phyloP scores from a whole-genome alignment of 192 early-diverging fungal species.

The Chytriomyces hyalinus region DNA sequence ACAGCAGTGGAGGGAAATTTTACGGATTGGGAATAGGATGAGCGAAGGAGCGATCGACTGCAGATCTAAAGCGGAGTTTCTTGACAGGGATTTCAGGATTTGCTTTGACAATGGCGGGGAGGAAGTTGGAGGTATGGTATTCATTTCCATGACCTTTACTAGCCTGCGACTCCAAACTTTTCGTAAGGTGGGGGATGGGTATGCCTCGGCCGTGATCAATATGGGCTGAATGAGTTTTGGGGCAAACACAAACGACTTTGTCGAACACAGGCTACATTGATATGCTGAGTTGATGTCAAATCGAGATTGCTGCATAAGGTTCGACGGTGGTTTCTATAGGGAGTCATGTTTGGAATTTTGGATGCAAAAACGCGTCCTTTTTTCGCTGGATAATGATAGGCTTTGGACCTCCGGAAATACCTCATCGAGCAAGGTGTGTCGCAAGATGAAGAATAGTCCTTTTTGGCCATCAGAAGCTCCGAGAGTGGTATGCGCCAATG shows the following conservation, averaged over 20 bases:
- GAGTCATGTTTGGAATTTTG: neutral
- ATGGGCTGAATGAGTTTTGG: conserved; percentile 84
- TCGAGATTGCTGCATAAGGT: neutral
- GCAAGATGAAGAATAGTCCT: conserved; percentile 42
- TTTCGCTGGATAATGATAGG: conserved; percentile 31
- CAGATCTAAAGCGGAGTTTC: conserved; percentile 64
- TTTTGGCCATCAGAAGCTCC: conserved; percentile 71
- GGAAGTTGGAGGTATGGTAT: conserved; percentile 71
- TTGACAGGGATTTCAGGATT: conserved; percentile 68
- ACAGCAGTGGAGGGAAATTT: conserved; percentile 68
- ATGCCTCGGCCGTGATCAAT: conserved; percentile 85
- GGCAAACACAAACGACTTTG: conserved; percentile 65
- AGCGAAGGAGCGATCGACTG: conserved; percentile 36
- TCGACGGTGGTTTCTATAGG: conserved; percentile 9
- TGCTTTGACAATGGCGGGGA: conserved; percentile 66
- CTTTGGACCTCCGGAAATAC: conserved; percentile 49
- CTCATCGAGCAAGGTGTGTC: conserved; percentile 9
- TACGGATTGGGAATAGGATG: conserved; percentile 85
- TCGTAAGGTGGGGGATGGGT: conserved; percentile 84
- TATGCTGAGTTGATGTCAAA: conserved; percentile 3
- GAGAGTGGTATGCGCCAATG: too few species aligned
- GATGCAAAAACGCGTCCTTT: conserved; percentile 7
- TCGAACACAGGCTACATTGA: conserved; percentile 41
- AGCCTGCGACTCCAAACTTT: conserved; percentile 76
- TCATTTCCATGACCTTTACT: conserved; percentile 69